A percentile compares a stretch with the other conserved stretches of the same genome.
Evolutionary conservation across 148 eudicot species (phyloP).

Genomic region (Rhododendron ferrugineum): DNA sequence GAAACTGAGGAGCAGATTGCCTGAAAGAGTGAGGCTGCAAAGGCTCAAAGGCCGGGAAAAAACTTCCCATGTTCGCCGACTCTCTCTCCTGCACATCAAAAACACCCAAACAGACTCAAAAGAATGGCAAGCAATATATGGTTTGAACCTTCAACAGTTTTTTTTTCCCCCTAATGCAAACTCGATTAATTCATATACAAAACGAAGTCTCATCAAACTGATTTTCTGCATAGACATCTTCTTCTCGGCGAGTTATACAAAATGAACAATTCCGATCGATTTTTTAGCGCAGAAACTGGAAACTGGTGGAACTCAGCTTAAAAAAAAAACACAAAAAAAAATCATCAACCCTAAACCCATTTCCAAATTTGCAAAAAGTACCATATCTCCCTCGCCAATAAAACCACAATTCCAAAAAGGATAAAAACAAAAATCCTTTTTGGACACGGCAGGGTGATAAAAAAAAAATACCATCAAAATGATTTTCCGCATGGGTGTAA

Average conservation of each 20-base stretch:
- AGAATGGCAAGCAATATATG: not conserved
- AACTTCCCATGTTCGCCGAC: constrained; percentile 25
- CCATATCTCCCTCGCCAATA: not conserved
- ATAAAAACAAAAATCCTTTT: not conserved
- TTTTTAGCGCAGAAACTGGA: not conserved
- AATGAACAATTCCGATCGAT: not conserved
- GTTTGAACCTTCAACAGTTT: not conserved
- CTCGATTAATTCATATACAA: not conserved
- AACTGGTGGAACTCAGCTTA: not conserved
- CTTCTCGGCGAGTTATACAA: too few species aligned
- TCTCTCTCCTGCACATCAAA: constrained; percentile 34
- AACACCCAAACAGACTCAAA: not conserved
- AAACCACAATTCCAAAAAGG: not conserved
- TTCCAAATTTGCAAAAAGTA: not conserved
- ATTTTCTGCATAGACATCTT: not conserved
- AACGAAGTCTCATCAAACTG: not conserved
- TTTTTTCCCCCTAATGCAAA: not conserved
- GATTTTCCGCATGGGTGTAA: not conserved
- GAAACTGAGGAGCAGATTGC: constrained; percentile 28
- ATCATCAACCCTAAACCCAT: not conserved
- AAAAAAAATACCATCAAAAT: too few species aligned
- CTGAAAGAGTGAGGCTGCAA: constrained; percentile 41
- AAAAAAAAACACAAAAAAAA: not conserved
- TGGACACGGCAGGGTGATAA: not conserved
- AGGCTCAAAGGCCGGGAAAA: constrained; percentile 42